Base-by-base conservation (phyloP, 2,329 filamentous ascomycete genomes). In the Geosmithia morbida region DNA sequence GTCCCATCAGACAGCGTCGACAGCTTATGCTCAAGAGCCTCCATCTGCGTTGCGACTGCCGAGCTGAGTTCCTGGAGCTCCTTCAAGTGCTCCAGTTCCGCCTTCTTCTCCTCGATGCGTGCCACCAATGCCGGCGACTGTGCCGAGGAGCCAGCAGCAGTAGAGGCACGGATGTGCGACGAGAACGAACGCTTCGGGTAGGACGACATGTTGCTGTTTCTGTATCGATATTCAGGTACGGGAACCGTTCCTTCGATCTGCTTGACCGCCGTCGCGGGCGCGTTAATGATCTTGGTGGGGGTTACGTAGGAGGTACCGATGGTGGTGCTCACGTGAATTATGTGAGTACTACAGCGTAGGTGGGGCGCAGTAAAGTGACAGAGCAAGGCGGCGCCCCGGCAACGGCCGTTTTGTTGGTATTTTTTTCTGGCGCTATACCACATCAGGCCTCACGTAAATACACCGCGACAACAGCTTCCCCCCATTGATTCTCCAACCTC, bases 31-130 rank as follows among this genome's bases (percentile, higher is more conserved):
- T 89, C 84, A 47, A 94, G 64, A 51, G 80, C 79, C 59, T 89
- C 82, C 85, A 94, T 92, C 62, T 92, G 86, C 41, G 76, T 74
- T 41, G 86, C 86, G 33, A 90, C 73, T 2, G 82, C 84, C 19
- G 82, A 84, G 55, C 85, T 90, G 43, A 94, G 71, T 56, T 88
- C 83, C 54, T 85, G 77, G 46, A 94, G 67, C 61, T 92, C 81
- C 59, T 79, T 83, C 49, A 92, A 70, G 56, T 81, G 85, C 55
- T 88, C 83, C 6, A 94, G 73, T 62, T 94, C 87, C 47, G 81
- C 79, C 63, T 85, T 87, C 70, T 94, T 94, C 67, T 92, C 86
- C 52, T 85, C 80, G 59, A 94, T 87, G 52, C 86, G 82, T 43
- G 83, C 78, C 46, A 85, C 67, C 16, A 92, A 70, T 22, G 79